These are phyloP conservation scores for Phycomyces nitens DNA, from an alignment of 192 early-diverging fungal species.

Conservation along the genomic window DNA sequence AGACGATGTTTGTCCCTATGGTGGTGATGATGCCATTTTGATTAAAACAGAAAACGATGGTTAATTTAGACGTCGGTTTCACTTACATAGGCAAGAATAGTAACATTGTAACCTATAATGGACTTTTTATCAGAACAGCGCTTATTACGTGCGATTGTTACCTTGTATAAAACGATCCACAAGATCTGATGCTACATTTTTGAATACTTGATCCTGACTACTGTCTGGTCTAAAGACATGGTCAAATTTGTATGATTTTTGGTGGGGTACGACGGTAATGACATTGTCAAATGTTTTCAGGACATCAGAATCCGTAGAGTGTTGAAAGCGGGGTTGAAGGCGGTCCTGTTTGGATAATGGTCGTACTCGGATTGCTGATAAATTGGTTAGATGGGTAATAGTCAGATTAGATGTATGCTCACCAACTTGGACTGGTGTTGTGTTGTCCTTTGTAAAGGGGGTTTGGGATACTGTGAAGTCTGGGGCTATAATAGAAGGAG, in stretches of 20 bases:
- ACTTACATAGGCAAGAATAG: constrained; percentile 82
- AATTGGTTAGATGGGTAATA: too few species aligned
- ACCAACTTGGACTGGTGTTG: too few species aligned
- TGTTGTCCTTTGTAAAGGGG: too few species aligned
- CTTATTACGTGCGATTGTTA: constrained; percentile 6
- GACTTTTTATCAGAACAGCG: background rate
- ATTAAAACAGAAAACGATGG: background rate
- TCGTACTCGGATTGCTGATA: constrained; percentile 25
- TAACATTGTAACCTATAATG: constrained; percentile 85
- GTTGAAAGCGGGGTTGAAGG: constrained; percentile 23
- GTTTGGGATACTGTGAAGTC: too few species aligned
- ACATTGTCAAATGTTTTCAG: constrained; percentile 28
- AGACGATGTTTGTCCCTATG: constrained; percentile 77
- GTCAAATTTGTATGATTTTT: constrained; percentile 34
- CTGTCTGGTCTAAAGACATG: constrained; percentile 28
- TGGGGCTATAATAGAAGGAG: too few species aligned
- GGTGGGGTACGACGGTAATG: constrained; percentile 25
- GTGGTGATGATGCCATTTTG: too few species aligned
- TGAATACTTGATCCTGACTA: constrained; percentile 34
- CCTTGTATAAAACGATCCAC: constrained; percentile 34
- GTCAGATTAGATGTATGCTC: too few species aligned
- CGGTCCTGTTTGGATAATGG: constrained; percentile 28
- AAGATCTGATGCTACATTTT: constrained; percentile 17
- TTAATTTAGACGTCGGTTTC: background rate
- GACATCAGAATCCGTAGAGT: constrained; percentile 29